Percentiles rank a stretch among this genome's conserved stretches.
These are phyloP conservation scores for Hagleromyces aurorensis DNA, from an alignment of 805 yeast genomes.

Conservation along the genomic window DNA sequence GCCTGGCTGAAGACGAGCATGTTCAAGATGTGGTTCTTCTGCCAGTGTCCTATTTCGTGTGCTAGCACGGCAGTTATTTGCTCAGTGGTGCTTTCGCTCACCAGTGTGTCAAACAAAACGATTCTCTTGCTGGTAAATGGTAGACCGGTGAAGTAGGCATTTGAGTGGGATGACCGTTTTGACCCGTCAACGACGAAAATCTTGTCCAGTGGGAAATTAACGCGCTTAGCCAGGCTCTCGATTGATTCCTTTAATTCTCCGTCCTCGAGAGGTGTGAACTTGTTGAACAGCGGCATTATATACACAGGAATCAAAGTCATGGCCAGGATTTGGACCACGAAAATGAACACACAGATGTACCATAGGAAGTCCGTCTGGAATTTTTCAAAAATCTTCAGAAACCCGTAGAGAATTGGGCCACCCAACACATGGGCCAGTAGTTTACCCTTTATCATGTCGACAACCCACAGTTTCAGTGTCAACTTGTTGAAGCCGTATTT, in stretches of 20 bases:
- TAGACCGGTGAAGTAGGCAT: constrained; percentile 91
- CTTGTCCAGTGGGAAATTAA: constrained; percentile 79
- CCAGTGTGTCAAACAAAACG: constrained; percentile 86
- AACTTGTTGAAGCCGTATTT: constrained; percentile 88
- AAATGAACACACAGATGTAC: constrained; percentile 66
- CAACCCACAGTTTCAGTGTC: constrained; percentile 62
- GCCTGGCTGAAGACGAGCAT: constrained; percentile 58
- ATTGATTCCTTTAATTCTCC: constrained; percentile 81
- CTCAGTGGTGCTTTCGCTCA: constrained; percentile 62
- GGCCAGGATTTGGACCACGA: constrained; percentile 62
- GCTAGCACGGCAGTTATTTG: constrained; percentile 93
- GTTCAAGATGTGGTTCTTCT: constrained; percentile 76
- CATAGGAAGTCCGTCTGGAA: constrained; percentile 77
- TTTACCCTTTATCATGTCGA: constrained; percentile 60
- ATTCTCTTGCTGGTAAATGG: constrained; percentile 92
- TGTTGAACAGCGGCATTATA: constrained; percentile 90
- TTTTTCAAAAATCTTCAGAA: constrained; percentile 71
- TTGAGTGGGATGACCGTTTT: constrained; percentile 90
- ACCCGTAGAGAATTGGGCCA: constrained; percentile 62
- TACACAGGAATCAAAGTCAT: constrained; percentile 75
- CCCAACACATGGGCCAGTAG: constrained; percentile 51
- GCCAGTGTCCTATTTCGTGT: constrained; percentile 99
- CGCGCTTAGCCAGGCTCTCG: constrained; percentile 65
- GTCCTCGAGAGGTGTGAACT: constrained; percentile 78
- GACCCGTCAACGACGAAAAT: constrained; percentile 94